phyloP scores from a whole-genome alignment of 805 yeast species.

The Spathaspora gorwiae region DNA sequence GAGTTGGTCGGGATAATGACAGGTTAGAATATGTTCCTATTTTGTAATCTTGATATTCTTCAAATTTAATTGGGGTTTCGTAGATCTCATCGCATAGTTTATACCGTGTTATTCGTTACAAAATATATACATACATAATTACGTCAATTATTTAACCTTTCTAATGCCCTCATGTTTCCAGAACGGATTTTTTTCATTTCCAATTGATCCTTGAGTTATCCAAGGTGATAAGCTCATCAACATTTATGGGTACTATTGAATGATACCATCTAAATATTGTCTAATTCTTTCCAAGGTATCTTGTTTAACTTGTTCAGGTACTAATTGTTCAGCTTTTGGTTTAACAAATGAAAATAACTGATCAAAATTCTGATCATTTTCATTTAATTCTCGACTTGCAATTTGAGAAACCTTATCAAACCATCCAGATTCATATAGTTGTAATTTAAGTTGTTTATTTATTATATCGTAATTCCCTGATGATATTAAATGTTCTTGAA shows the following conservation, averaged over 20 bases:
- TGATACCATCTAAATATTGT: conserved; percentile 49
- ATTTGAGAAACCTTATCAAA: conserved; percentile 63
- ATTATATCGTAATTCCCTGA: conserved; percentile 81
- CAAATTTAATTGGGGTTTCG: no score
- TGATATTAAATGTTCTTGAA: conserved; percentile 65
- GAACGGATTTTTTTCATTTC: no score
- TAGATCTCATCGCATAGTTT: no score
- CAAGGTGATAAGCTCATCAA: neutral
- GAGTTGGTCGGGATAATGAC: no score
- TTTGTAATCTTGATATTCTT: no score
- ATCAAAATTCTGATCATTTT: conserved; percentile 38
- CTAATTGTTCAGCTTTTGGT: conserved; percentile 65
- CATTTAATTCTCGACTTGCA: conserved; percentile 45
- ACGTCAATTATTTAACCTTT: no score
- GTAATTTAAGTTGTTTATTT: conserved; percentile 56
- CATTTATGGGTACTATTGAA: conserved; percentile 11
- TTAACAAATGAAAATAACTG: conserved; percentile 49
- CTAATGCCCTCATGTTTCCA: no score
- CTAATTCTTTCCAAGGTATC: conserved; percentile 56
- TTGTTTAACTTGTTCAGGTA: conserved; percentile 60
- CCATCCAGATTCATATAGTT: conserved; percentile 81
- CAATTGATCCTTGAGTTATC: neutral
- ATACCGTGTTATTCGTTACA: no score
- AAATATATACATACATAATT: no score
- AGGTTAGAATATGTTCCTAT: no score